These are phyloP conservation scores for Cutaneotrichosporon cutaneum DNA, from an alignment of 1,284 basidiomycete species.

Conservation along the genomic window DNA sequence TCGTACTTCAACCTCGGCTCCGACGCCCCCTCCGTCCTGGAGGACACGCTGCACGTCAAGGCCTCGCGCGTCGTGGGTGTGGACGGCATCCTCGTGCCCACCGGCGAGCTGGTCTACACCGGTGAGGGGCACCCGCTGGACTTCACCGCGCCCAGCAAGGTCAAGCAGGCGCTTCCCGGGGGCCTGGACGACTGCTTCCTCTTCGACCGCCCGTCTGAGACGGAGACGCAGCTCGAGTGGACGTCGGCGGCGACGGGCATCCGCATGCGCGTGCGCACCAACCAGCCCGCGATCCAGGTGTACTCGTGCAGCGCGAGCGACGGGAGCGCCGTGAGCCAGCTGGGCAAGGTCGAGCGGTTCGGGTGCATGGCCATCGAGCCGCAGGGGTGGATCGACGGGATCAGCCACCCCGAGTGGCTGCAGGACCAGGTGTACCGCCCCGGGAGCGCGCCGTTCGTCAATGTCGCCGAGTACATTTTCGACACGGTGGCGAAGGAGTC, in stretches of 20 bases:
- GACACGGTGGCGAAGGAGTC: constrained; percentile 13
- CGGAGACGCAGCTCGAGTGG: constrained; percentile 24
- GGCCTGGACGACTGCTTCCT: constrained; percentile 46
- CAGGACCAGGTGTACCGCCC: constrained; percentile 34
- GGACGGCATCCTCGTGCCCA: constrained; percentile 35
- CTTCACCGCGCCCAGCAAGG: constrained; percentile 29
- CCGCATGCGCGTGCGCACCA: constrained; percentile 33
- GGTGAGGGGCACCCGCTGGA: constrained; percentile 26
- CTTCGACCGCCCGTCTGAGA: constrained; percentile 23
- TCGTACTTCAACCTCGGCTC: constrained; percentile 42
- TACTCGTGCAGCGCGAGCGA: constrained; percentile 30
- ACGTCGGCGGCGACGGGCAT: constrained; percentile 31
- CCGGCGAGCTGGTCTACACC: constrained; percentile 29
- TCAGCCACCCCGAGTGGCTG: constrained; percentile 40
- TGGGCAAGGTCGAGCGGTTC: constrained; percentile 28
- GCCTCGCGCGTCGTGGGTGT: constrained; percentile 31
- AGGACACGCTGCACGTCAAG: constrained; percentile 34
- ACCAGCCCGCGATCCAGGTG: constrained; percentile 37
- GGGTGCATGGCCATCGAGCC: constrained; percentile 43
- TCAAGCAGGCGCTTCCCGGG: constrained; percentile 24
- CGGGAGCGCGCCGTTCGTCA: constrained; percentile 25
- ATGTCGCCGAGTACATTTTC: constrained; percentile 36
- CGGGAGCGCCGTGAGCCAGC: constrained; percentile 22
- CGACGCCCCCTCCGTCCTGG: constrained; percentile 28
- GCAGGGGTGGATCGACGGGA: constrained; percentile 34